Evolutionary conservation across 1,284 basidiomycete species (phyloP).

Genomic region (Lentinula novae-zelandiae): DNA sequence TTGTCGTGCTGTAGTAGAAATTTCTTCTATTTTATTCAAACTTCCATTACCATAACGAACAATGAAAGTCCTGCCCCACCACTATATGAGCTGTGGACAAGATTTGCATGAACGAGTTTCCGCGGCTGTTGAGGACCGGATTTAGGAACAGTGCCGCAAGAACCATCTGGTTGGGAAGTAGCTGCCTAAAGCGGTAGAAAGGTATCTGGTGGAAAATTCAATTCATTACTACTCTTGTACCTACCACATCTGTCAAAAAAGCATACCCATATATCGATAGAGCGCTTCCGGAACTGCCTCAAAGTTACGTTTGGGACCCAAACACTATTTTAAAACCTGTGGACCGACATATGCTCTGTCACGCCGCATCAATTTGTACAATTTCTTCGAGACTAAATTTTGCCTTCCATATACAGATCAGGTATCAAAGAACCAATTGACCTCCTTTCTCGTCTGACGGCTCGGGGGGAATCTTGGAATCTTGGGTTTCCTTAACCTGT

Average conservation of each 20-base stretch:
- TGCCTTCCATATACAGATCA: not conserved
- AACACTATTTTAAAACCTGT: not conserved
- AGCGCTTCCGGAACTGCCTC: constrained; percentile 5
- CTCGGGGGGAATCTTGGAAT: constrained; percentile 3
- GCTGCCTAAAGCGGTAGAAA: constrained; percentile 5
- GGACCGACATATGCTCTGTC: constrained; percentile 3
- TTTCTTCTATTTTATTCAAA: not conserved
- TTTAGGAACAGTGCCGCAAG: constrained; percentile 4
- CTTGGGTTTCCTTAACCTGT: constrained; percentile 6
- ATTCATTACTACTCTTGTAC: not conserved
- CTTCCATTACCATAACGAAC: not conserved
- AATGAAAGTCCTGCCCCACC: not conserved
- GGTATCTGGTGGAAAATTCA: not conserved
- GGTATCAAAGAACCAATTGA: not conserved
- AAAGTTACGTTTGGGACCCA: not conserved
- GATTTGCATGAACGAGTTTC: not conserved
- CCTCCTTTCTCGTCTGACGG: constrained; percentile 20
- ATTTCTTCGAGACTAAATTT: constrained; percentile 2
- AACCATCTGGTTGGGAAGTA: constrained; percentile 1
- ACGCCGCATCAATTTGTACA: constrained; percentile 4
- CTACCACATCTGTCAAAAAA: constrained; percentile 4
- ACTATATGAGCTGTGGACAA: not conserved
- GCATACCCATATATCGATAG: not conserved
- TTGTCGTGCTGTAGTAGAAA: constrained; percentile 52
- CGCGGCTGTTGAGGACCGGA: constrained; percentile 4